Base-by-base conservation (phyloP, 345 rosid species). In the Gynandropsis gynandra region DNA sequence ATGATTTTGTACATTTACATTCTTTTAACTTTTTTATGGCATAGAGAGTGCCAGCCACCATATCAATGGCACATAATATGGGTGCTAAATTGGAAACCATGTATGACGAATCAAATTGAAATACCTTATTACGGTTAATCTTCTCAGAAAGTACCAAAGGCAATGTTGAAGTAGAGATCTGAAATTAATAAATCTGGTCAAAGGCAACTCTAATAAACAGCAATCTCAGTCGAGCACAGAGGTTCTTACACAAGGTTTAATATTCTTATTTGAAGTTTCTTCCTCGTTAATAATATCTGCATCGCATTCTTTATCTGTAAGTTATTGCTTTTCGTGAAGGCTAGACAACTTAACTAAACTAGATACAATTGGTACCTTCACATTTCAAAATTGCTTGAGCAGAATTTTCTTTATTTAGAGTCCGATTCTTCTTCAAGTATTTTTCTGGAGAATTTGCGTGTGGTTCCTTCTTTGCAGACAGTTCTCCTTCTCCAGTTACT, bases 91-190 rank as follows among this genome's bases (percentile, higher is more conserved):
- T 5, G 16, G 51, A 58, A 42, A 39, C 41, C 35, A 42, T 31
- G 47, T 34, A 41, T 18, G 44, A 54, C 47, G 62, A 21, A 61
- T 8, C 33, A 8, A 42, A 67, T 24, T n/a, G 46, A 54, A 67
- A 50, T 68, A 79, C 98, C 95, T 87, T 87, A 37, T 89, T 63
- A 40, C 93, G 86, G 27, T 73, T 85, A 62, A 87, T 84, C 69
- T 92, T 92, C 75, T 87, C 98, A n/a, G 98, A 63, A 10, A 87
- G 82, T 54, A 92, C 72, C 79, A 92, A 72, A 36, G 96, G 95
- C 74, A 87, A 65, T 38, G 79, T 79, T 69, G 95, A 80, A 50
- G 74, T 70, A 51, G 89, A 76, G 45, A 61, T 85, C 96, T 87
- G 71, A 27, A 74, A 50, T 49, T 63, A 14, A 60, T 21, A 58